Percentiles rank a stretch among this genome's conserved stretches.
Evolutionary conservation across 495 filamentous ascomycete genomes (phyloP).

Genomic region (Zalerion maritima): DNA sequence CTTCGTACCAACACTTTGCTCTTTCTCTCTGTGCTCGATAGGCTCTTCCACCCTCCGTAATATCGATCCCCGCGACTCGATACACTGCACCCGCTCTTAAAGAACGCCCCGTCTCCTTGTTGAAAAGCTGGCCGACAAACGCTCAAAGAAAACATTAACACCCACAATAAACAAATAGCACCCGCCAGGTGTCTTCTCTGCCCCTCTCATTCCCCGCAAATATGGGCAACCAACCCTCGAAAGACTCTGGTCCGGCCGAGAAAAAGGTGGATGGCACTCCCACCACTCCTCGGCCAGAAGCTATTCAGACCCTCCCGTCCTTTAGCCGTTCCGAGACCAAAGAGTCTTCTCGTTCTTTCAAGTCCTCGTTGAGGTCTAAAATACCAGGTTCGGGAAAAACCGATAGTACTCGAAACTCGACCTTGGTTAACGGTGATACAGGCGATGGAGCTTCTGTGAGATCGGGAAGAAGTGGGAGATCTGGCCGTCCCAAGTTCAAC

Average conservation of each 20-base stretch:
- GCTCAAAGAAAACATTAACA: slow-evolving; percentile 13
- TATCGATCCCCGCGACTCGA: slow-evolving; percentile 9
- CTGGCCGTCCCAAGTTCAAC: slow-evolving; percentile 26
- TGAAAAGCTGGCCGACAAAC: slow-evolving; percentile 22
- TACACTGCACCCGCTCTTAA: too few species aligned
- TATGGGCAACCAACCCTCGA: slow-evolving; percentile 93
- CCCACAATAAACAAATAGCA: slow-evolving; percentile 6
- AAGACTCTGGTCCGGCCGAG: slow-evolving; percentile 40
- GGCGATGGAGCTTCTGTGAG: slow-evolving; percentile 59
- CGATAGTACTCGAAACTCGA: slow-evolving; percentile 71
- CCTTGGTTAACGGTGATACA: slow-evolving; percentile 45
- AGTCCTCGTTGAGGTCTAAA: slow-evolving; percentile 49
- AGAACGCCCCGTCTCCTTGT: too few species aligned
- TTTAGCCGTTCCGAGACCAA: slow-evolving; percentile 91
- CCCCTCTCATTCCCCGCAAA: slow-evolving; percentile 8
- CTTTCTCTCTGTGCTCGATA: slow-evolving; percentile 30
- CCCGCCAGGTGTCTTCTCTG: slow-evolving; percentile 16
- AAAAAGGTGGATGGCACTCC: slow-evolving; percentile 18
- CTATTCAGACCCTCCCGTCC: slow-evolving; percentile 68
- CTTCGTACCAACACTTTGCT: slow-evolving; percentile 27
- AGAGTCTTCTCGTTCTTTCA: slow-evolving; percentile 83
- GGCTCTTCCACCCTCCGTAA: slow-evolving; percentile 34
- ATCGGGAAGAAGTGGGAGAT: slow-evolving; percentile 44
- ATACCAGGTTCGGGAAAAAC: slow-evolving; percentile 44
- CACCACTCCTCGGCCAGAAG: slow-evolving; percentile 19